Percentiles rank a stretch among this genome's conserved stretches.
phyloP scores from a whole-genome alignment of 768 basidiomycete species.

The Amanita subjunquillea region DNA sequence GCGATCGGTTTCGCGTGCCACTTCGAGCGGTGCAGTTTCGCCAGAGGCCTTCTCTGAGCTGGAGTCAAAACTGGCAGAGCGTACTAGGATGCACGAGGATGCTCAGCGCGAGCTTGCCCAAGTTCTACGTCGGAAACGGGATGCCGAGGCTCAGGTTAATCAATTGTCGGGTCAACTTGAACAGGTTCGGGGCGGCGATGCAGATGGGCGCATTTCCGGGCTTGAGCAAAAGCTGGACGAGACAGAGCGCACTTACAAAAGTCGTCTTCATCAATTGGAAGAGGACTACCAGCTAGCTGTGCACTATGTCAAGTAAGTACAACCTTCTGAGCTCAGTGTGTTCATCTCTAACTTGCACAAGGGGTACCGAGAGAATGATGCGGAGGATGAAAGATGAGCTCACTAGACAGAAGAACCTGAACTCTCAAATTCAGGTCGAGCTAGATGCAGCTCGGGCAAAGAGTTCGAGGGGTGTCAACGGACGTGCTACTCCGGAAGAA shows the following conservation, averaged over 20 bases:
- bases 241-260: conserved; percentile 68
- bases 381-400: conserved; percentile 93
- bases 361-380: conserved; percentile 97
- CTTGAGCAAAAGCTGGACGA: conserved; percentile 74
- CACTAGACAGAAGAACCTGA: conserved; percentile 79
- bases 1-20: conserved; percentile 27
- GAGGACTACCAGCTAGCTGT: conserved; percentile 95
- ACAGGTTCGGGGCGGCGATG: conserved; percentile 48
- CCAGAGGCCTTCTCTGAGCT: conserved; percentile 53
- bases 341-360: conserved; percentile 19
- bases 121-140: conserved; percentile 54
- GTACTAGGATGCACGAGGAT: conserved; percentile 59
- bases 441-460: conserved; percentile 61
- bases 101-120: conserved; percentile 69
- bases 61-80: conserved; percentile 69
- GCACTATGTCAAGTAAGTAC: conserved; percentile 87
- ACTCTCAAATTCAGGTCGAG: conserved; percentile 74
- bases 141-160: conserved; percentile 62
- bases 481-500: conserved; percentile 75
- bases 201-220: conserved; percentile 38
- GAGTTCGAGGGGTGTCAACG: conserved; percentile 52
- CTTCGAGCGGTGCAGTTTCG: conserved; percentile 22
- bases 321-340: neutral
- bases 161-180: conserved; percentile 61
- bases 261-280: conserved; percentile 81